A percentile compares a stretch with the other conserved stretches of the same genome.
Evolutionary conservation across 228 moss, liverwort and hornwort genomes (phyloP).

Genomic region (Sphagnum magellanicum): DNA sequence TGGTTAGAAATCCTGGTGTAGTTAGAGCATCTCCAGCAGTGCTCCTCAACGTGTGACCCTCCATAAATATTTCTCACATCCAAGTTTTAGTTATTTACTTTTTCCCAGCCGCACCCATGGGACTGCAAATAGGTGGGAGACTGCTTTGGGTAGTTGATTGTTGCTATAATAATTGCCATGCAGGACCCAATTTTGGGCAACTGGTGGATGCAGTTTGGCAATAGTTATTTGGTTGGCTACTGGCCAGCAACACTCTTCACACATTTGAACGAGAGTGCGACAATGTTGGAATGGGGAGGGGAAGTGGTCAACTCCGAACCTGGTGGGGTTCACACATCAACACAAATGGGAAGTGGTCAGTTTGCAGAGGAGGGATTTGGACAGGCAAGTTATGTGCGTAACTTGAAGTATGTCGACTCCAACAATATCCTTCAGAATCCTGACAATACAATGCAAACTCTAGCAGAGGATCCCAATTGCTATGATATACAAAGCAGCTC

Average conservation of each 20-base stretch:
- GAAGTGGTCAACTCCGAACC: constrained; percentile 45
- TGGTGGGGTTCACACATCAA: constrained; percentile 33
- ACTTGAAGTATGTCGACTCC: constrained; percentile 42
- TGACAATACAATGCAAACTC: constrained; percentile 17
- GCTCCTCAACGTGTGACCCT: too few relatives aligned
- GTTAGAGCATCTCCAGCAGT: too few relatives aligned
- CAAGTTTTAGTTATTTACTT: too few relatives aligned
- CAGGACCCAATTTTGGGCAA: constrained; percentile 47
- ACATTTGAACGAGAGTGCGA: constrained; percentile 31
- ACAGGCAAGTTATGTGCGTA: constrained; percentile 40
- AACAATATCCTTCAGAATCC: constrained; percentile 38
- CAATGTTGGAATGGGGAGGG: constrained; percentile 57
- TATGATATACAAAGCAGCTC: constrained; percentile 36
- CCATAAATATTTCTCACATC: too few relatives aligned
- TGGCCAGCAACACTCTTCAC: constrained; percentile 47
- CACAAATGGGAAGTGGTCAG: constrained; percentile 45
- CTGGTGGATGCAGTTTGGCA: constrained; percentile 60
- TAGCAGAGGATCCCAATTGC: constrained; percentile 41
- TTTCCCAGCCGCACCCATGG: too few relatives aligned
- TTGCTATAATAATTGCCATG: background rate
- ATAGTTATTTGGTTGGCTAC: constrained; percentile 37
- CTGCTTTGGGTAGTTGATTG: too few relatives aligned
- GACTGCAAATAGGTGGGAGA: too few relatives aligned
- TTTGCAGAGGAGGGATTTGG: constrained; percentile 42
- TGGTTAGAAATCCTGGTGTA: too few relatives aligned